Evolutionary conservation across 73 alveolate species (phyloP), one percentile per base, ranked within the genome.

Genomic region (Paramecium bursaria): DNA sequence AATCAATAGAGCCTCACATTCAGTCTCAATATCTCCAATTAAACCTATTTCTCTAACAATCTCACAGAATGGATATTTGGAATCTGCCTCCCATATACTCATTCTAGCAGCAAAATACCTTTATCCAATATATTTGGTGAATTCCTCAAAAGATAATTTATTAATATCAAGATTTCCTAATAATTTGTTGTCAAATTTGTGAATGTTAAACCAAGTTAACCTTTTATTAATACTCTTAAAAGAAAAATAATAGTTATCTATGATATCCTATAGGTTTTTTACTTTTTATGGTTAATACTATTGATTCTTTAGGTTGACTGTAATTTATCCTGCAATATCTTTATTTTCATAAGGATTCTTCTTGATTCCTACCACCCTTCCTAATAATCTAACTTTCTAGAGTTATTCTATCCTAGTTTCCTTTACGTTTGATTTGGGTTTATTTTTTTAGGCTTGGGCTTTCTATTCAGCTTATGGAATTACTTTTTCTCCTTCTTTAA

Each of bases 1-100:
- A 80, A 92, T 95, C 67, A 97, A 90, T 25, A 97, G 91, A 35
- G 94, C 92, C 48, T 91, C 98, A 74, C 94, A 74, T 91, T 97
- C 99, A 22, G 96, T 94, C n/a, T 90, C 93, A 17, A 94, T 86
- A 21, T 88, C 95, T 13, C 94, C 91, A 11, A 92, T 87, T 61
- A 91, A 88, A 26, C 99, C 99, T 15, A 97, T 52, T 42, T 94
- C 88, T 74, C 91, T 90, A 3, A 92, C 93, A 11, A 79, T 33
- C 35, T 61, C 27, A 10, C 33, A 57, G 4, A 11, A 11, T 31
- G 89, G 89, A 33, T 79, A 53, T n/a, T 10, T 13, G 19, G 50
- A 27, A 0, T 52, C 73, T 19, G 11, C 22, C 5, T 1, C 3
- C 89, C 89, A 79, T 31, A 9, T 73, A 13, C 21, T 7, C 7